Evolutionary conservation across 768 basidiomycete genomes (phyloP).

Genomic region (Pseudohyphozyma bogoriensis): DNA sequence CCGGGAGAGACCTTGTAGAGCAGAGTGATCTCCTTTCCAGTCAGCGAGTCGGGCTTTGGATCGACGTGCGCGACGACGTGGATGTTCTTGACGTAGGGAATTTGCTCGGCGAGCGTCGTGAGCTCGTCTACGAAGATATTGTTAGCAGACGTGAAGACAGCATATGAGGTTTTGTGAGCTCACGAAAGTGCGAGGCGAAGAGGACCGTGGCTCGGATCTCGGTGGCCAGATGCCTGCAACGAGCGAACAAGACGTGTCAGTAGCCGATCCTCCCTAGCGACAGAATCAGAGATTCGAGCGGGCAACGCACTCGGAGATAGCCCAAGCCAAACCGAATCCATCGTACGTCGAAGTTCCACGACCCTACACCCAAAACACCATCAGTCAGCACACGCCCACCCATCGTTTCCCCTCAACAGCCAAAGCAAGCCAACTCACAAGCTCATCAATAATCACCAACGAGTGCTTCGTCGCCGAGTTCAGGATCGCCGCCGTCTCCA

Average conservation of each 20-base stretch:
- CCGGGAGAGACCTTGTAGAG: slow-evolving; percentile 69
- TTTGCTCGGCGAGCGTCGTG: slow-evolving; percentile 77
- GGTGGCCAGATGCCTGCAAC: slow-evolving; percentile 73
- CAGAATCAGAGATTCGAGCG: background rate
- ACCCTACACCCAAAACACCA: no score
- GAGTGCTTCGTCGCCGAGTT: slow-evolving; percentile 84
- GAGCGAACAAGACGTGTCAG: background rate
- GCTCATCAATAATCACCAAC: slow-evolving; percentile 92
- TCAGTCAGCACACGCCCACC: no score
- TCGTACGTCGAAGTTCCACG: slow-evolving; percentile 72
- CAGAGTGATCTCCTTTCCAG: slow-evolving; percentile 62
- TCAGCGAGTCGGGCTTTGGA: slow-evolving; percentile 41
- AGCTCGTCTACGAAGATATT: slow-evolving; percentile 98
- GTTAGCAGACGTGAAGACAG: background rate
- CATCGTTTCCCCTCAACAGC: no score
- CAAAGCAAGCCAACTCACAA: no score
- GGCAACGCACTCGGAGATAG: slow-evolving; percentile 76
- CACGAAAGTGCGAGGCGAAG: slow-evolving; percentile 53
- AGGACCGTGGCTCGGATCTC: slow-evolving; percentile 86
- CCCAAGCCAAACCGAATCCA: slow-evolving; percentile 96
- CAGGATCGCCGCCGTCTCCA: slow-evolving; percentile 92
- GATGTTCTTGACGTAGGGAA: slow-evolving; percentile 79
- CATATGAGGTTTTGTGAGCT: background rate
- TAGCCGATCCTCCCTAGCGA: background rate
- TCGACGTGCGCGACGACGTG: slow-evolving; percentile 91